These are phyloP conservation scores for Suillus americanus DNA, from an alignment of 768 basidiomycete species.

Conservation along the genomic window DNA sequence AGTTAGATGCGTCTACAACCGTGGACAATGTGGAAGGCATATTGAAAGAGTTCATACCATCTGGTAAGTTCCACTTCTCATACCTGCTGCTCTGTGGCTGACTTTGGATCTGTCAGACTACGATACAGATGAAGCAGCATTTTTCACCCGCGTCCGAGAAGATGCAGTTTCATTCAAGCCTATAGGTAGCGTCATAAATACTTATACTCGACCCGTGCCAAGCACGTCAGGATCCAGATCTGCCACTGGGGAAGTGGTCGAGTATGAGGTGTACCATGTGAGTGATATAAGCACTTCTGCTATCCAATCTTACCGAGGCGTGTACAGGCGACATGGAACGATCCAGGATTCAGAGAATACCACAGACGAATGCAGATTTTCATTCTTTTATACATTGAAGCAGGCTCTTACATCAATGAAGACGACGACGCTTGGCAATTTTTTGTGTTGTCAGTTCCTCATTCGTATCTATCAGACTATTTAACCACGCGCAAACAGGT, in stretches of 20 bases:
- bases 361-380: constrained; percentile 94
- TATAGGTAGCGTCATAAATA: constrained; percentile 69
- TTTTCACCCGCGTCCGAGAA: constrained; percentile 66
- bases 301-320: not conserved
- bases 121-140: constrained; percentile 63
- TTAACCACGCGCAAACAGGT: constrained; percentile 44
- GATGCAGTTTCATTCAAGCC: constrained; percentile 83
- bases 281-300: constrained; percentile 26
- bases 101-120: constrained; percentile 49
- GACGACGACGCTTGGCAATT: constrained; percentile 96
- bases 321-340: constrained; percentile 74
- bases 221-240: constrained; percentile 35
- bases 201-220: constrained; percentile 65
- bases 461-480: not conserved
- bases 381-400: constrained; percentile 93
- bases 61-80: constrained; percentile 41
- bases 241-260: constrained; percentile 40
- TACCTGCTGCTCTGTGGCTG: not conserved
- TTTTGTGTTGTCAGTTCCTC: constrained; percentile 65
- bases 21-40: constrained; percentile 87
- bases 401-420: constrained; percentile 91
- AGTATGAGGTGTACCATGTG: constrained; percentile 91
- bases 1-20: constrained; percentile 61
- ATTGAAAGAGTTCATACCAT: constrained; percentile 74
- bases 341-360: constrained; percentile 87